Base-by-base conservation (phyloP, 2,329 filamentous ascomycete species). In the Fusarium sp. region DNA sequence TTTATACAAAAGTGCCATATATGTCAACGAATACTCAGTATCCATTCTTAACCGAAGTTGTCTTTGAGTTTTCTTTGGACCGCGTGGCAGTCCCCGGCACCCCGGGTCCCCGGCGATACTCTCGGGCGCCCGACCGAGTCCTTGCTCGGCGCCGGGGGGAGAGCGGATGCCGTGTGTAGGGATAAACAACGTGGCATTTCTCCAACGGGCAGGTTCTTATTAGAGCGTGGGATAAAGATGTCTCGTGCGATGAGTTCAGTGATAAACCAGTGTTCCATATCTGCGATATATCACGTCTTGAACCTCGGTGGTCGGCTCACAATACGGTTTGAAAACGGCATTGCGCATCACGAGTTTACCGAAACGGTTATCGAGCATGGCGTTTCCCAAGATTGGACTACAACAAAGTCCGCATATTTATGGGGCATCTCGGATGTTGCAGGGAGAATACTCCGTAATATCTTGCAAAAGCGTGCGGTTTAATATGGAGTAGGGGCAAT, bases 401-500 rank as follows among this genome's bases (percentile, higher is more conserved):
- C 22, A 47, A 25, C 38, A 59, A 45, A 45, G 45, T 47, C 58
- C 40, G 45, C 40, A 50, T 33, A 61, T 47, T 61, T 47, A 61
- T 61, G 56, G 47, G 52, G 36, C 45, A 38, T 45, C 31, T 74
- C 18, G 62, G 58, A 70, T 27, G 45, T 25, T 31, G 38, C 62
- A 33, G 38, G 58, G 36, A 63, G 47, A 60, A 40, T 33, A 11
- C 57, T 50, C 22, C 20, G 42, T 45, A 25, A 25, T 25, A 57
- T 66, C 40, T 57, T 50, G 35, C 50, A 7, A 71, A 25, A 52
- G n/a, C 13, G 45, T 58, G 56, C 47, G 63, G 61, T 42, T 54
- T 59, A 66, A 73, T 56, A 70, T 58, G 70, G 63, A 54, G 70
- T 68, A 64, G 40, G 45, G 29, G 25, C 45, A 27, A 50, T 27